These are phyloP conservation scores for Aureobasidium sp. DNA, from an alignment of 2,329 filamentous ascomycete genomes.

Conservation along the genomic window DNA sequence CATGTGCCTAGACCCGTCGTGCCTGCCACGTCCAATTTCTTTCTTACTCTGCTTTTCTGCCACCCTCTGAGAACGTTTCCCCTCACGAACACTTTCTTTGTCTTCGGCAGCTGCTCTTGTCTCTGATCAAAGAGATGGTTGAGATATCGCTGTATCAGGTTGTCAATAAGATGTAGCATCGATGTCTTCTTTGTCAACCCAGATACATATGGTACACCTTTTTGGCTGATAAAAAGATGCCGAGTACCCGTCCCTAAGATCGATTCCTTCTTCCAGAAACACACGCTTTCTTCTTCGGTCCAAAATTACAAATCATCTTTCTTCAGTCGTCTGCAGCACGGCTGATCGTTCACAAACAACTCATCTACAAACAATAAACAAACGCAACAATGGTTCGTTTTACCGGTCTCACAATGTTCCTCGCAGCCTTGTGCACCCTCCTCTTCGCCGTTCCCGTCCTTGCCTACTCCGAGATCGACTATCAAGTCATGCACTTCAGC, in stretches of 20 bases:
- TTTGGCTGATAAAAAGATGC: not conserved
- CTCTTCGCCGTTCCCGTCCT: not conserved
- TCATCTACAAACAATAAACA: not conserved
- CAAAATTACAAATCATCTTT: not conserved
- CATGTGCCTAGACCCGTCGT: not conserved
- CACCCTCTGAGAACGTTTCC: not conserved
- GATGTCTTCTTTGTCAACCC: not conserved
- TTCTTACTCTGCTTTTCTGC: not conserved
- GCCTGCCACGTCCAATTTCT: not conserved
- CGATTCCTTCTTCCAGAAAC: not conserved
- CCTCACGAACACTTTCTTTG: not conserved
- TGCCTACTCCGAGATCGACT: not conserved
- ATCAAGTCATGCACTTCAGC: not conserved
- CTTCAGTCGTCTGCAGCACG: conserved; percentile 6
- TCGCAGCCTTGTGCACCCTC: not conserved
- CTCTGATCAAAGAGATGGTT: not conserved
- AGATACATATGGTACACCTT: not conserved
- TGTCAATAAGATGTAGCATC: not conserved
- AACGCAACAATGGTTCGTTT: not conserved
- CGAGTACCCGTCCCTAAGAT: not conserved
- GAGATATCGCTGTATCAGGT: not conserved
- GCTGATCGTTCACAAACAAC: not conserved
- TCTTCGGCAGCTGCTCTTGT: not conserved
- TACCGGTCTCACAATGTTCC: not conserved
- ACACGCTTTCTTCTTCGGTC: not conserved